Conservation (phyloP, 1,139 yeast genomes). For the Eremothecium coryli region DNA sequence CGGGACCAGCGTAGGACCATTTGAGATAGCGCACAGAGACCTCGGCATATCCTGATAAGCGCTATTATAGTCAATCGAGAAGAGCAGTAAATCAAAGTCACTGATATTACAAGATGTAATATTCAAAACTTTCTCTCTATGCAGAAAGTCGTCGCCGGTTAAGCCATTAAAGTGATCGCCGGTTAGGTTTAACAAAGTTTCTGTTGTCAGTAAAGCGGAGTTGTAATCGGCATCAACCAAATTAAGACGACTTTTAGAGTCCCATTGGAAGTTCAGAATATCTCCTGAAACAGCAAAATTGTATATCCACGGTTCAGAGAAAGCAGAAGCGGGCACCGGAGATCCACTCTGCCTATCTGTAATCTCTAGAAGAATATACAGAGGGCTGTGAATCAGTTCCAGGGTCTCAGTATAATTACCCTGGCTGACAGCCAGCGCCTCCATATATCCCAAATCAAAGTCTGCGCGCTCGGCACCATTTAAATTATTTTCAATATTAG, state of each 20-base stretch:
- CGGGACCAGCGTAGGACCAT: slow-evolving; percentile 32
- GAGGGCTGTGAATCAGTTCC: slow-evolving; percentile 23
- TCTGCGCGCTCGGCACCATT: slow-evolving; percentile 23
- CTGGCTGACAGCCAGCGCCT: slow-evolving; percentile 41
- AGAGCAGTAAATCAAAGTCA: slow-evolving; percentile 40
- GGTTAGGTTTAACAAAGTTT: slow-evolving; percentile 50
- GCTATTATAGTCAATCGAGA: slow-evolving; percentile 35
- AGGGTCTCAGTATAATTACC: slow-evolving; percentile 13
- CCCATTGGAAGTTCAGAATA: slow-evolving; percentile 64
- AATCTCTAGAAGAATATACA: slow-evolving; percentile 38
- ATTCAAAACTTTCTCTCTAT: slow-evolving; percentile 9
- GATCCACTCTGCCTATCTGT: slow-evolving; percentile 30
- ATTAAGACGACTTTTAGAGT: slow-evolving; percentile 46
- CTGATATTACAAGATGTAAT: slow-evolving; percentile 28
- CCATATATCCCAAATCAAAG: slow-evolving; percentile 45
- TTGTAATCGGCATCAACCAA: slow-evolving; percentile 67
- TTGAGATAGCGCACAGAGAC: slow-evolving; percentile 67
- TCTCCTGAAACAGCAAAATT: slow-evolving; percentile 63
- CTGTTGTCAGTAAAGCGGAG: slow-evolving; percentile 61
- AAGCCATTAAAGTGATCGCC: slow-evolving; percentile 12
- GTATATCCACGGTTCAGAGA: slow-evolving; percentile 45
- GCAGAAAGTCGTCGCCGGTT: background rate
- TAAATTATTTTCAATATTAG: slow-evolving; percentile 30
- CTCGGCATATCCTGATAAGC: slow-evolving; percentile 35
- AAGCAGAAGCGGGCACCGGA: slow-evolving; percentile 36